A percentile compares a stretch with the other conserved stretches of the same genome.
Evolutionary conservation across 2,329 filamentous ascomycete genomes (phyloP).

Genomic region (Gnomoniopsis sp.): DNA sequence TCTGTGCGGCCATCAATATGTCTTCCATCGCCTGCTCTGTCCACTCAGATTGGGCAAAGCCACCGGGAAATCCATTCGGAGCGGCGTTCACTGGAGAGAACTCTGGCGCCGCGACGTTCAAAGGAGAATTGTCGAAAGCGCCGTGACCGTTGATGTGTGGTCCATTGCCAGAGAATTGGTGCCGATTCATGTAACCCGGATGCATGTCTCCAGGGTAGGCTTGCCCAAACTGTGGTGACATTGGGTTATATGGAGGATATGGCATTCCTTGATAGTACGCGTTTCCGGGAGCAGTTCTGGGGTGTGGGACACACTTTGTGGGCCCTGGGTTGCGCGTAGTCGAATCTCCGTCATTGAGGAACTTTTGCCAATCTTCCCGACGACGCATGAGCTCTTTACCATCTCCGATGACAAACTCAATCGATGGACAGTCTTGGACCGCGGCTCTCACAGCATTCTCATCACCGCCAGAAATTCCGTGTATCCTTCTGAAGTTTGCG

Average conservation of each 20-base stretch:
- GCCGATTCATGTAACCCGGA: constrained; percentile 29
- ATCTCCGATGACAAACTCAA: constrained; percentile 72
- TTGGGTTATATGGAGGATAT: constrained; percentile 26
- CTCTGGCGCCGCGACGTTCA: constrained; percentile 62
- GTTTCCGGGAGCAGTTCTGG: constrained; percentile 24
- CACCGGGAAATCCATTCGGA: neutral
- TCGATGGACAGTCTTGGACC: constrained; percentile 65
- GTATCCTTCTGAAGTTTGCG: constrained; percentile 81
- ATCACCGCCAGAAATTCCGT: constrained; percentile 63
- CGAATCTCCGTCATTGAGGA: constrained; percentile 62
- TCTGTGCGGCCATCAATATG: constrained; percentile 22
- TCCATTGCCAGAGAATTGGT: constrained; percentile 26
- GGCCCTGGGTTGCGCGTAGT: constrained; percentile 73
- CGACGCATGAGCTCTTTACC: constrained; percentile 78
- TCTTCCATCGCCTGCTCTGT: constrained; percentile 23
- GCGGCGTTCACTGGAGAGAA: constrained; percentile 44
- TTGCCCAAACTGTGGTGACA: constrained; percentile 11
- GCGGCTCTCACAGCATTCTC: constrained; percentile 70
- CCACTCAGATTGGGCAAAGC: neutral
- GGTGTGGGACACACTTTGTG: constrained; percentile 32
- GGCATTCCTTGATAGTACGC: constrained; percentile 21
- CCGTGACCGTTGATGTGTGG: constrained; percentile 36
- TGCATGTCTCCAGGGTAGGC: constrained; percentile 22
- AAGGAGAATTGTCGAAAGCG: constrained; percentile 42
- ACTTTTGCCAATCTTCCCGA: constrained; percentile 73